Conservation (phyloP, 352 stramenopile genomes). For the Phytophthora sp. region DNA sequence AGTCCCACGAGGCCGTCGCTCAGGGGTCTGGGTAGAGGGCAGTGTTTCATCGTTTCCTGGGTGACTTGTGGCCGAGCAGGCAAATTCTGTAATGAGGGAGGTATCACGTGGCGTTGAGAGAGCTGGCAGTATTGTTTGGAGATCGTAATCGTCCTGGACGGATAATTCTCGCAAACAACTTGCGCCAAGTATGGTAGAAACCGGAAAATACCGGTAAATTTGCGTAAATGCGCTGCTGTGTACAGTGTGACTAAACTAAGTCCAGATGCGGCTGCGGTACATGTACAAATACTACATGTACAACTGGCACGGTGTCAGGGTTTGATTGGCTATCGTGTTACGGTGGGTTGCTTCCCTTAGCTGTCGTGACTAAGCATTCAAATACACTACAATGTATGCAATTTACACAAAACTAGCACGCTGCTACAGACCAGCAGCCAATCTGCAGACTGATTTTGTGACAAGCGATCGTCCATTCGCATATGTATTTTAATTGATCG, state of each 20-base stretch:
- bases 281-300: no score
- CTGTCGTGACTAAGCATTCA: no score
- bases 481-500: no score
- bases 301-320: no score
- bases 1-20: conserved; percentile 13
- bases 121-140: conserved; percentile 2
- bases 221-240: neutral
- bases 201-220: conserved; percentile 3
- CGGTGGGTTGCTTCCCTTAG: no score
- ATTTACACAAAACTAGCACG: no score
- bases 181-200: neutral
- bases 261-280: no score
- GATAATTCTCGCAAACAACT: conserved; percentile 17
- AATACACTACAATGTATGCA: no score
- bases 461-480: no score
- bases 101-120: conserved; percentile 31
- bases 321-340: no score
- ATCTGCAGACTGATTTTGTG: no score
- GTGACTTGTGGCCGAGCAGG: conserved; percentile 5
- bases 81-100: conserved; percentile 15
- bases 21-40: neutral
- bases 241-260: conserved; percentile 23
- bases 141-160: conserved; percentile 19
- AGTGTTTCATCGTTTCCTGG: conserved; percentile 14
- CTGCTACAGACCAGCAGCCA: no score